Evolutionary conservation across 169 alveolate genomes (phyloP).

Genomic region (Plasmodium gonderi): DNA sequence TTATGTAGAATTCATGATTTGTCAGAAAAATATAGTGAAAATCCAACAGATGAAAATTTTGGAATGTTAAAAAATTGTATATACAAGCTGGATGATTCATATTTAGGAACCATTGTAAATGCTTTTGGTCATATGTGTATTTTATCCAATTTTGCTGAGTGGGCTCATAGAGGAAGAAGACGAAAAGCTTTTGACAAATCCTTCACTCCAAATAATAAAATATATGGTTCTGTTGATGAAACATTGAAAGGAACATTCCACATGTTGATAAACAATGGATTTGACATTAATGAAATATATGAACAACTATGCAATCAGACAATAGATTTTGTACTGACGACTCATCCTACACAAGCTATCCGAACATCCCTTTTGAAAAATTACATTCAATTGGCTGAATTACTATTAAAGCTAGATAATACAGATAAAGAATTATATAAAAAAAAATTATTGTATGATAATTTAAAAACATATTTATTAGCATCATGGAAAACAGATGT

Average conservation of each 20-base stretch:
- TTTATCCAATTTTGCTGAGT: constrained; percentile 80
- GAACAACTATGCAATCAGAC: constrained; percentile 76
- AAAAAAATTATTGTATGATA: constrained; percentile 76
- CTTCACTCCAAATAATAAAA: constrained; percentile 67
- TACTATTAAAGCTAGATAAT: constrained; percentile 79
- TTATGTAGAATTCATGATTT: constrained; percentile 62
- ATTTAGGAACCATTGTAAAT: constrained; percentile 77
- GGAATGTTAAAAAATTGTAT: constrained; percentile 14
- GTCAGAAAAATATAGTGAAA: constrained; percentile 59
- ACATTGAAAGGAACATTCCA: constrained; percentile 75
- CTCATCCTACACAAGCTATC: constrained; percentile 88
- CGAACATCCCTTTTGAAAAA: constrained; percentile 81
- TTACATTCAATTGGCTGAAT: constrained; percentile 81
- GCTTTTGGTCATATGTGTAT: constrained; percentile 81
- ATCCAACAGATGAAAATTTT: constrained; percentile 65
- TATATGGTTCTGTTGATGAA: constrained; percentile 53
- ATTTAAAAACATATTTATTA: constrained; percentile 77
- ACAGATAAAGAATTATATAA: constrained; percentile 80
- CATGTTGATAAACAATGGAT: constrained; percentile 70
- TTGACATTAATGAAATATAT: constrained; percentile 76
- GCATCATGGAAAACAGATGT: constrained; percentile 86
- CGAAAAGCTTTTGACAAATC: constrained; percentile 77
- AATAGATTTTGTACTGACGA: constrained; percentile 85
- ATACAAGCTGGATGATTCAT: constrained; percentile 32
- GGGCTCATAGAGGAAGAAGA: constrained; percentile 84